Percentiles rank a stretch among this genome's conserved stretches.
phyloP scores from a whole-genome alignment of 805 yeast species.

The Sporopachydermia lactativora region DNA sequence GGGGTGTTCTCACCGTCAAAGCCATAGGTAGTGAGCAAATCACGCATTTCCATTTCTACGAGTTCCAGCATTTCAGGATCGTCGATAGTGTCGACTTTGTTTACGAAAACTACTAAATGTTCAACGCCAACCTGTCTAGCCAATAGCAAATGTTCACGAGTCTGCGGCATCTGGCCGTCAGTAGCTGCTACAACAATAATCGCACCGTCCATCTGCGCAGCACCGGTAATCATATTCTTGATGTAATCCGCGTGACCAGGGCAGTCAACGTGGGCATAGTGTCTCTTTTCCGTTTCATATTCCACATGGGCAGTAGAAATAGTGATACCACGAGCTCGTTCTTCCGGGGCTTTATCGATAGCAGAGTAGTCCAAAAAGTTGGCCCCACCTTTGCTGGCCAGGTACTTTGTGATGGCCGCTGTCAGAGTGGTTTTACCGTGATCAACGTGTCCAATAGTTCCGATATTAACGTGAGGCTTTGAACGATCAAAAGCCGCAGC shows the following conservation, averaged over 20 bases:
- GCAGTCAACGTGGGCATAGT: constrained; percentile 95
- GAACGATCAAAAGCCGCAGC: constrained; percentile 84
- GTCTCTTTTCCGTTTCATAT: constrained; percentile 89
- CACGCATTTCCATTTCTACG: constrained; percentile 99
- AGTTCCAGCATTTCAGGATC: constrained; percentile 99
- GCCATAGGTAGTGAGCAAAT: constrained; percentile 77
- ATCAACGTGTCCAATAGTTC: constrained; percentile 98
- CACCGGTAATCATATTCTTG: constrained; percentile 99
- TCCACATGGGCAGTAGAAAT: constrained; percentile 97
- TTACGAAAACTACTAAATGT: constrained; percentile 91
- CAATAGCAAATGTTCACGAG: constrained; percentile 94
- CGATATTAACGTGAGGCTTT: constrained; percentile 93
- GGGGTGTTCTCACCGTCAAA: constrained; percentile 98
- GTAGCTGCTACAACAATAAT: constrained; percentile 98
- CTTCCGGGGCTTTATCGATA: constrained; percentile 97
- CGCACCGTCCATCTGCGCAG: constrained; percentile 99
- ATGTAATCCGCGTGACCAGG: constrained; percentile 99
- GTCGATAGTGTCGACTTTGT: constrained; percentile 95
- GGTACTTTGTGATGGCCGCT: constrained; percentile 95
- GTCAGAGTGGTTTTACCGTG: constrained; percentile 98
- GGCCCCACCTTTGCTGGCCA: constrained; percentile 84
- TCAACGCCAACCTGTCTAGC: constrained; percentile 99
- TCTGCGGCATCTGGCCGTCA: constrained; percentile 99
- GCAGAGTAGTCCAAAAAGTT: constrained; percentile 83
- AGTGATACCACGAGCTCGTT: constrained; percentile 98